Conservation (phyloP, 2,329 filamentous ascomycete species). For the Apiospora malaysiana region DNA sequence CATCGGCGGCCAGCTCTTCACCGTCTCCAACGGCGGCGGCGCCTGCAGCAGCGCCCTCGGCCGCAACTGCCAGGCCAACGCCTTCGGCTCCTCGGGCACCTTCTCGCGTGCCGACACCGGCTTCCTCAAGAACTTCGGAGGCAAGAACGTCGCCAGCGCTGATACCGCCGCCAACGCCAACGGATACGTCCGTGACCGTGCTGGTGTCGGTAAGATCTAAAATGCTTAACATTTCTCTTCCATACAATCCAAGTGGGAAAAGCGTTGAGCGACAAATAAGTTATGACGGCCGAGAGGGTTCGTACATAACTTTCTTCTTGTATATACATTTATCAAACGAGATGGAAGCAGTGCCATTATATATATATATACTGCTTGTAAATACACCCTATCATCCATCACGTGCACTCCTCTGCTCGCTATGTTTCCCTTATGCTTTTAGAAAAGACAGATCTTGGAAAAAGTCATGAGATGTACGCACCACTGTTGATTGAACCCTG, state of each 20-base stretch:
- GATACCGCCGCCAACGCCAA: slow-evolving; percentile 22
- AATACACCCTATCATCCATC: not conserved
- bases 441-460: too few relatives aligned
- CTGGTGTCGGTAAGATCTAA: slow-evolving; percentile 26
- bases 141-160: slow-evolving; percentile 27
- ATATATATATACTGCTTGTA: not conserved
- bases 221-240: not conserved
- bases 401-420: not conserved
- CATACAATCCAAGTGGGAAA: not conserved
- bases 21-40: slow-evolving; percentile 22
- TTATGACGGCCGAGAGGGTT: not conserved
- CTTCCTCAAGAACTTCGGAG: slow-evolving; percentile 26
- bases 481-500: too few relatives aligned
- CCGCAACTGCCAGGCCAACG: slow-evolving; percentile 25
- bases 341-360: not conserved
- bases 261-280: not conserved
- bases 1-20: slow-evolving; percentile 25
- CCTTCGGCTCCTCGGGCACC: slow-evolving; percentile 25
- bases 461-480: not conserved
- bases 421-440: too few relatives aligned
- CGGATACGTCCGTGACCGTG: slow-evolving; percentile 18
- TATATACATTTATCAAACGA: slow-evolving; percentile 6
- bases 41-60: slow-evolving; percentile 26
- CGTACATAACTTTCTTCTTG: not conserved
- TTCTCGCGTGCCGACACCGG: slow-evolving; percentile 23